Evolutionary conservation across 2,329 filamentous ascomycete genomes (phyloP).

Genomic region (Talaromyces sp.): DNA sequence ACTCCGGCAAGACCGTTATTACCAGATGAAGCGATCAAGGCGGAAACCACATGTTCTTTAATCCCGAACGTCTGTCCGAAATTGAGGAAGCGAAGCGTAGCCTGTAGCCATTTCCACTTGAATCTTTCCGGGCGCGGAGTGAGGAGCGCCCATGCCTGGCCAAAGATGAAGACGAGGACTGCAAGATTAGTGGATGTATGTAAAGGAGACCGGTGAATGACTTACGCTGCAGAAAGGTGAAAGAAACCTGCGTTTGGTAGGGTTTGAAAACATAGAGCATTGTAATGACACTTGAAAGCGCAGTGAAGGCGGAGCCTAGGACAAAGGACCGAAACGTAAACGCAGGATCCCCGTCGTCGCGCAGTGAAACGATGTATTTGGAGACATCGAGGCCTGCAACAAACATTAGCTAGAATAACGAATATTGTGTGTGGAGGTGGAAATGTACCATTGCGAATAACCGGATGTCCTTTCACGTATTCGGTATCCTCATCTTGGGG

Average conservation of each 20-base stretch:
- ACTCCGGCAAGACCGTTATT: constrained; percentile 26
- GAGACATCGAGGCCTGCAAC: constrained; percentile 25
- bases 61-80: constrained; percentile 26
- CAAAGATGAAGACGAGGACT: constrained; percentile 26
- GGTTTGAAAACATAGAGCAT: constrained; percentile 29
- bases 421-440: not conserved
- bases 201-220: not conserved
- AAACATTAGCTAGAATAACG: not conserved
- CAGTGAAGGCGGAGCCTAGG: constrained; percentile 25
- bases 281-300: constrained; percentile 27
- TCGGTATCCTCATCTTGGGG: constrained; percentile 15
- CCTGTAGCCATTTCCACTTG: constrained; percentile 22
- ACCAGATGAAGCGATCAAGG: constrained; percentile 26
- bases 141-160: constrained; percentile 23
- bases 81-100: constrained; percentile 25
- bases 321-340: constrained; percentile 27
- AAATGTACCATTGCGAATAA: constrained; percentile 24
- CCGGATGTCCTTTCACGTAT: constrained; percentile 26
- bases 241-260: constrained; percentile 23
- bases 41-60: constrained; percentile 24
- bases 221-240: constrained; percentile 26
- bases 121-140: constrained; percentile 24
- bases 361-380: constrained; percentile 24
- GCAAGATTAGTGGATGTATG: not conserved
- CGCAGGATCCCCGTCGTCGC: constrained; percentile 26